A percentile compares a stretch with the other conserved stretches of the same genome.
phyloP scores from a whole-genome alignment of 176 grass and related monocot species.

The Avena atlantica region DNA sequence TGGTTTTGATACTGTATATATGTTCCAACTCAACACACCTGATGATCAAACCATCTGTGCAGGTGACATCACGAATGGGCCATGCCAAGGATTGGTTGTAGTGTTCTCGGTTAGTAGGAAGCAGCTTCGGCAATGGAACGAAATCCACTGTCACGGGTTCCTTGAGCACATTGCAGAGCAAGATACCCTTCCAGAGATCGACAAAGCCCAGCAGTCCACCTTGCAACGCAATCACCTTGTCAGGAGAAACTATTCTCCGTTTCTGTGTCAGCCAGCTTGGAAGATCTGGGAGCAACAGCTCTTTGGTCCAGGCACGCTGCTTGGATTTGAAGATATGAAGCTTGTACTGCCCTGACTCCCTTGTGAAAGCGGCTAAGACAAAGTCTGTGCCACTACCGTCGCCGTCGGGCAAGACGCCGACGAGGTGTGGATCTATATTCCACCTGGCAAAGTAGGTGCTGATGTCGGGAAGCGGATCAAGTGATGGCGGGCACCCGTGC shows the following conservation, averaged over 20 bases:
- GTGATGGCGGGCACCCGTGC: background rate
- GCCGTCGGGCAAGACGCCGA: background rate
- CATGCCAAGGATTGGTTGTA: background rate
- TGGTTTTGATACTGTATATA: background rate
- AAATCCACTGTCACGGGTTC: background rate
- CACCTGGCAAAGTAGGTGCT: background rate
- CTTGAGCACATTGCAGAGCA: background rate
- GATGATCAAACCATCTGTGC: background rate
- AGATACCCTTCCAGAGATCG: background rate
- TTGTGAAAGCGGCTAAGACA: background rate
- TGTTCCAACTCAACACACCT: background rate
- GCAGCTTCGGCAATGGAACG: background rate
- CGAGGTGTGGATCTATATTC: background rate
- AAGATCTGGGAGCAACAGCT: background rate
- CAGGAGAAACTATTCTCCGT: background rate
- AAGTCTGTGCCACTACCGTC: background rate
- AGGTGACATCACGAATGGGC: background rate
- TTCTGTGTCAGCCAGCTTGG: background rate
- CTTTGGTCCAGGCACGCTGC: background rate
- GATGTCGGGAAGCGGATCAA: background rate
- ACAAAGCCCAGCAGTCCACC: background rate
- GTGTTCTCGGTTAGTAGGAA: background rate
- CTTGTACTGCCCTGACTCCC: background rate
- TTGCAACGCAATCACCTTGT: background rate
- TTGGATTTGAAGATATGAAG: constrained; percentile 3